Conservation (phyloP, 495 filamentous ascomycete genomes). For the Penicillium samsonianum region DNA sequence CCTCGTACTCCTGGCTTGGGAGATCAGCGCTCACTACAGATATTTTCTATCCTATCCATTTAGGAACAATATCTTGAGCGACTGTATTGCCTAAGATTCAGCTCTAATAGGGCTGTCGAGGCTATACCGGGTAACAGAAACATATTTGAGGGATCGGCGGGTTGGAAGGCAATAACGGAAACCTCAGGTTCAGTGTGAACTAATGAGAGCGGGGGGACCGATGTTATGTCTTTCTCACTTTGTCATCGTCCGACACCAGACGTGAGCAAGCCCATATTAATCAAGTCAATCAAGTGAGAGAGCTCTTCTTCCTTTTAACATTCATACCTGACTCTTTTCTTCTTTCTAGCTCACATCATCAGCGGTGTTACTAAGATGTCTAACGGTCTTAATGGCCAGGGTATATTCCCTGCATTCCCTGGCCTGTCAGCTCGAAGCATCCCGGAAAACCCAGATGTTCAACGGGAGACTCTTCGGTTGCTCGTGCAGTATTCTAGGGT, state of each 20-base stretch:
- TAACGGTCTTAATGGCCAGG: background rate
- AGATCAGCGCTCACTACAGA: too few species aligned
- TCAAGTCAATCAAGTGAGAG: background rate
- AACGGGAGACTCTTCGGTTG: constrained; percentile 6
- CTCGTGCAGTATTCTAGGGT: constrained; percentile 2
- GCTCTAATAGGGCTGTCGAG: background rate
- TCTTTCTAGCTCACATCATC: background rate
- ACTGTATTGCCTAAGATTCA: background rate
- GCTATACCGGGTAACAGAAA: background rate
- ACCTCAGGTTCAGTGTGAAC: background rate
- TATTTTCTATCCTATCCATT: background rate
- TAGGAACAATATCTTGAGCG: background rate
- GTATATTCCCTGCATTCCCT: constrained; percentile 9
- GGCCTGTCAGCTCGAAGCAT: constrained; percentile 7
- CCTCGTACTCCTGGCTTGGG: background rate
- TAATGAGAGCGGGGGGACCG: background rate
- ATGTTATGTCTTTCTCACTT: constrained; percentile 13
- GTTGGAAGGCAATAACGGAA: background rate
- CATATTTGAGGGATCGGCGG: background rate
- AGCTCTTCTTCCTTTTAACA: background rate
- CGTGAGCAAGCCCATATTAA: background rate
- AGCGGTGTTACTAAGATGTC: background rate
- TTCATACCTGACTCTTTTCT: background rate
- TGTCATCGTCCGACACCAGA: constrained; percentile 4
- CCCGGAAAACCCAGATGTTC: constrained; percentile 8